Base-by-base conservation (phyloP, 176 grass and related monocot species). In the Raddia distichophylla region DNA sequence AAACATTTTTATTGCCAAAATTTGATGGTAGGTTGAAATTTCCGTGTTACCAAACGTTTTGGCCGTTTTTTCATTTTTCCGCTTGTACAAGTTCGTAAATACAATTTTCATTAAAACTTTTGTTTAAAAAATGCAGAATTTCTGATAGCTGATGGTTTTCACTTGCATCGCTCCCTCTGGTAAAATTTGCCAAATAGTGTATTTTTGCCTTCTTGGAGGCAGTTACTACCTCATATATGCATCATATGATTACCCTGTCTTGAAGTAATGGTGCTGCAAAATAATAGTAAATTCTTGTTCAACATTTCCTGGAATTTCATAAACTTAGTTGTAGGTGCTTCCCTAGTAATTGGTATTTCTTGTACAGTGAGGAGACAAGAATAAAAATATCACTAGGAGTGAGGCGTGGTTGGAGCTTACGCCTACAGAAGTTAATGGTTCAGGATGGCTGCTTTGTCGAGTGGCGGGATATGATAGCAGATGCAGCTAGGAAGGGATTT, bases 391-490 rank as follows among this genome's bases (percentile, higher is more conserved):
- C 78, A 76, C 32, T 73, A 72, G 92, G 90, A 49, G 90, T 94
- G 55, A 89, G 86, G 69, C 81, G 82, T 81, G 92, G 92, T 43
- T 94, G 92, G 92, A 79, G 52, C 61, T 83, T 85, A 78, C 86
- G 95, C 60, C 84, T 78, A 8, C 80, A 86, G 59, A 93, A 80
- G 45, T 77, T 84, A 80, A 89, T 86, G 74, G 75, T 93, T 46
- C 92, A 98, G 71, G 90, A 94, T 65, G 84, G 81, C 60, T 94
- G 92, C 51, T 79, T 89, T 77, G 67, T 94, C 64, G 88, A 98
- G 64, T 98, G 95, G 95, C 63, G 80, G 56, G 90, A 98, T 51
- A 83, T 83, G 70, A 84, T 98, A 85, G 95, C 95, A 83, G 82
- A 91, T 76, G 82, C 86, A 22, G 84, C 95, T 63, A 88, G 84